A percentile compares a stretch with the other conserved stretches of the same genome.
Evolutionary conservation across 2,329 filamentous ascomycete species (phyloP).

Genomic region (Capronia americana): DNA sequence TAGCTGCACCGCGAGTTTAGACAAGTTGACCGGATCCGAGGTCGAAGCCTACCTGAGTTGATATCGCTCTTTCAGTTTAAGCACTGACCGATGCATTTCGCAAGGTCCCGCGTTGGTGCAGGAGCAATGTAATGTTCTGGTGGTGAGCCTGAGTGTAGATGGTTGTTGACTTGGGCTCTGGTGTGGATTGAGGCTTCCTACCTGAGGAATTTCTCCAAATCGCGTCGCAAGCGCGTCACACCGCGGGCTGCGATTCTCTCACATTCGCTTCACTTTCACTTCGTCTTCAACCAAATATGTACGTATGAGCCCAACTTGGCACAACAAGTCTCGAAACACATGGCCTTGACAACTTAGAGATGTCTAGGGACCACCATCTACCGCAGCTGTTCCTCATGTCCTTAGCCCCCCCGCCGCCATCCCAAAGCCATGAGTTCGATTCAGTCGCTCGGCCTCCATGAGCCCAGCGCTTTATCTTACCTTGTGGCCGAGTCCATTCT

Average conservation of each 20-base stretch:
- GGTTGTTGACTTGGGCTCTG: neutral
- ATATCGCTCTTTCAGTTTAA: conserved; percentile 48
- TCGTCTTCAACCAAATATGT: neutral
- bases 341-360: conserved; percentile 19
- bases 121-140: neutral
- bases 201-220: conserved; percentile 25
- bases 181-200: neutral
- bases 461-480: conserved; percentile 81
- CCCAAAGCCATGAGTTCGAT: conserved; percentile 76
- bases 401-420: conserved; percentile 15
- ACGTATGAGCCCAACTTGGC: neutral
- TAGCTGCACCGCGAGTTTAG: conserved; percentile 55
- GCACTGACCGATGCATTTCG: conserved; percentile 47
- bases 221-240: conserved; percentile 31
- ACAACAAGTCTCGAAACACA: conserved; percentile 4
- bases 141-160: neutral
- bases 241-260: neutral
- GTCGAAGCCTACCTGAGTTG: conserved; percentile 49
- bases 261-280: conserved; percentile 7
- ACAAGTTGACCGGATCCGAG: neutral
- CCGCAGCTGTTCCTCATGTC: conserved; percentile 26
- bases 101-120: neutral
- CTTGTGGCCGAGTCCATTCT: conserved; percentile 82
- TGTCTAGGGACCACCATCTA: conserved; percentile 11
- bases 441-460: conserved; percentile 88